phyloP scores from a whole-genome alignment of 1,284 basidiomycete genomes.

The Papiliotrema terrestris region DNA sequence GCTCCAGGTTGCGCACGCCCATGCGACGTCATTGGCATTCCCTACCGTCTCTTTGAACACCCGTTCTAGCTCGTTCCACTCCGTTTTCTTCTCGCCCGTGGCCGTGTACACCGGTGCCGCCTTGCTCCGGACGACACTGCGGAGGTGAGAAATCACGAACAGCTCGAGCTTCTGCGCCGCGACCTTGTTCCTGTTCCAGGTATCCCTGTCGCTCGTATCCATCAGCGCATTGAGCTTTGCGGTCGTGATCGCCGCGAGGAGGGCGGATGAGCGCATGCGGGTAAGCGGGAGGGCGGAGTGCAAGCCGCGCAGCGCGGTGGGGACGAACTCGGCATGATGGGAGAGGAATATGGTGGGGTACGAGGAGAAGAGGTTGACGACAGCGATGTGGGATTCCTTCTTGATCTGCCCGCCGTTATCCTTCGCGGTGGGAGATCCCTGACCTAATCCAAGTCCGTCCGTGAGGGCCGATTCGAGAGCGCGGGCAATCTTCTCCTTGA shows the following conservation, averaged over 20 bases:
- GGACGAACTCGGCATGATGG: slow-evolving; percentile 33
- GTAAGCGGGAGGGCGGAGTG: slow-evolving; percentile 14
- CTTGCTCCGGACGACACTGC: slow-evolving; percentile 9
- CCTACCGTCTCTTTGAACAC: slow-evolving; percentile 34
- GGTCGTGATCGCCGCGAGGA: slow-evolving; percentile 28
- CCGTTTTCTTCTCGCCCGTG: slow-evolving; percentile 32
- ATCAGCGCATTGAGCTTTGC: slow-evolving; percentile 26
- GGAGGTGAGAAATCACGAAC: slow-evolving; percentile 29
- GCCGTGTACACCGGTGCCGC: slow-evolving; percentile 15
- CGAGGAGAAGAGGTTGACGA: slow-evolving; percentile 32
- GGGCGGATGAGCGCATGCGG: slow-evolving; percentile 28
- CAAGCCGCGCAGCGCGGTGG: slow-evolving; percentile 27
- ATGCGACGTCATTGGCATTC: slow-evolving; percentile 31
- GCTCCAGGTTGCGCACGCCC: slow-evolving; percentile 47
- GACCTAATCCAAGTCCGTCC: slow-evolving; percentile 23
- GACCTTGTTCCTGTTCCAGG: slow-evolving; percentile 19
- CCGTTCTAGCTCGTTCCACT: slow-evolving; percentile 30
- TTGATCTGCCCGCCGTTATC: slow-evolving; percentile 25
- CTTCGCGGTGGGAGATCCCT: slow-evolving; percentile 8
- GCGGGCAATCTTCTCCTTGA: slow-evolving; percentile 37
- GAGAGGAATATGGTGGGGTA: slow-evolving; percentile 42
- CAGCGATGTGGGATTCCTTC: slow-evolving; percentile 39
- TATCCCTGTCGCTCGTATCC: slow-evolving; percentile 14
- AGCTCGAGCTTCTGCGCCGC: slow-evolving; percentile 24
- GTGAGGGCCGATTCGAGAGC: slow-evolving; percentile 32